These are phyloP conservation scores for Puccinia sorghi DNA, from an alignment of 1,284 basidiomycete species.

Conservation along the genomic window DNA sequence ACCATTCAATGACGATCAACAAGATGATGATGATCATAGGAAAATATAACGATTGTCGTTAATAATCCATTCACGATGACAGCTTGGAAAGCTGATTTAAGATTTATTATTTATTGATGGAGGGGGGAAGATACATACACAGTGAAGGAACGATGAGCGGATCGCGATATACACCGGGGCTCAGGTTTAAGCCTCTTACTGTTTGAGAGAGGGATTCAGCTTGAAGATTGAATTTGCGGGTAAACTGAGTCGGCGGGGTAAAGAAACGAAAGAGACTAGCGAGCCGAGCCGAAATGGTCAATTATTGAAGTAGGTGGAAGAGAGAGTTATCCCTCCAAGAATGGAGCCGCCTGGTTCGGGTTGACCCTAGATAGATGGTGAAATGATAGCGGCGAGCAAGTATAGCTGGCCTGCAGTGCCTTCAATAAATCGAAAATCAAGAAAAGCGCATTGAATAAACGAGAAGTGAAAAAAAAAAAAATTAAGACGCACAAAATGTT, in stretches of 20 bases:
- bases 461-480: not conserved
- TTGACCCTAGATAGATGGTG: not conserved
- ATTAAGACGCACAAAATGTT: not conserved
- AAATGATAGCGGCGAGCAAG: not conserved
- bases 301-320: not conserved
- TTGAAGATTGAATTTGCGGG: not conserved
- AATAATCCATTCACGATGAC: slow-evolving; percentile 13
- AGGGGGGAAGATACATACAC: not conserved
- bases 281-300: slow-evolving; percentile 26
- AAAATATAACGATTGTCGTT: not conserved
- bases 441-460: not conserved
- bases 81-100: slow-evolving; percentile 14
- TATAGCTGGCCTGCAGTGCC: slow-evolving; percentile 6
- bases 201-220: not conserved
- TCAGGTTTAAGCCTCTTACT: not conserved
- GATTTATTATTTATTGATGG: slow-evolving; percentile 6
- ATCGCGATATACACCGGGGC: slow-evolving; percentile 4
- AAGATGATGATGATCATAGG: slow-evolving; percentile 13
- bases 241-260: not conserved
- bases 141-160: not conserved
- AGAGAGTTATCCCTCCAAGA: not conserved
- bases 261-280: slow-evolving; percentile 22
- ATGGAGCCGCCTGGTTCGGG: not conserved
- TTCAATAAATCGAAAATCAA: not conserved
- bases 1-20: slow-evolving; percentile 13